Base-by-base conservation (phyloP, 495 filamentous ascomycete genomes). In the Delitschia confertaspora region DNA sequence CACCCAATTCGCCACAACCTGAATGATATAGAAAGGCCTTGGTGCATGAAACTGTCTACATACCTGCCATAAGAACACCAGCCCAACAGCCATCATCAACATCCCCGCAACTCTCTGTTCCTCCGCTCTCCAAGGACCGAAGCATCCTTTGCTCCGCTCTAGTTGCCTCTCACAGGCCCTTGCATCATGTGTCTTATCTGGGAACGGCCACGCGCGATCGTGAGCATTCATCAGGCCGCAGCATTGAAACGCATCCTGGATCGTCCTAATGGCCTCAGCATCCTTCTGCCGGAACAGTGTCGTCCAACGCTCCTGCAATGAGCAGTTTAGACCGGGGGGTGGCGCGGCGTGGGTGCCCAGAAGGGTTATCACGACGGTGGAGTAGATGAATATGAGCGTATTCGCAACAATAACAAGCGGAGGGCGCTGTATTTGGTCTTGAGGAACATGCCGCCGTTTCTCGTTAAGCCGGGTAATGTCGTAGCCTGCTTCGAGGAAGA, bases 241-340 rank as follows among this genome's bases (percentile, higher is more conserved):
- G 60, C 82, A 86, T 6, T 69, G 52, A 27, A 83, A 68, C 0
- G 62, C 49, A 57, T 84, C 76, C 42, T 86, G 80, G 45, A 86
- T 80, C 6, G 58, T 35, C 34, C 71, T 61, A 40, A 86, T 76
- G 7, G 65, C 57, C 13, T 63, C 55, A 0, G 44, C 65, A 39
- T 82, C 58, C 47, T 77, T 72, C 0, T 38, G 24, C 0, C 46
- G 49, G 46, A 69, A 83, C 39, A 79, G 51, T 2, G 29, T 18
- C 31, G 62, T 54, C 80, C 82, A 86, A 17, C 58, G 57, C 18
- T 62, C 47, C 5, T 77, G 58, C 4, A 85, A 67, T 6, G 59
- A 55, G 48, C 78, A 82, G 16, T 60, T 42, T 9, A 76, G 60
- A 21, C 64, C 59, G 1, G 49, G 58, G 0, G 66, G 60, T 1